phyloP scores from a whole-genome alignment of 2,329 filamentous ascomycete genomes.

The Fusarium succisae region DNA sequence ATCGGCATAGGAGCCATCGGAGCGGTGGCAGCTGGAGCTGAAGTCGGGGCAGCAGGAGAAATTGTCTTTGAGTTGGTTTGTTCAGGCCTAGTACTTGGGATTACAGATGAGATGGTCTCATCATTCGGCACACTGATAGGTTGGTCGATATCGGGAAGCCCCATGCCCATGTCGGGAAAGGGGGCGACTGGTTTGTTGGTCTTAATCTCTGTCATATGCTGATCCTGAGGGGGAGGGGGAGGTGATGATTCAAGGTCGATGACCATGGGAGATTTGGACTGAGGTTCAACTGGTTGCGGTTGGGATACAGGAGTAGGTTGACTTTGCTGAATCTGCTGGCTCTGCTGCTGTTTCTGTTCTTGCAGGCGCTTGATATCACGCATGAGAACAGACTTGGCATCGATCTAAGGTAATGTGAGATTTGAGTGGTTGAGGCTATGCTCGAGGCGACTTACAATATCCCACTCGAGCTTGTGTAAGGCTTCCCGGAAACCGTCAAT shows the following conservation, averaged over 20 bases:
- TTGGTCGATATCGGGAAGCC: slow-evolving; percentile 46
- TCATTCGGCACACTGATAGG: slow-evolving; percentile 34
- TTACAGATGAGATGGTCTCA: slow-evolving; percentile 23
- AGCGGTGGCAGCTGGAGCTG: slow-evolving; percentile 14
- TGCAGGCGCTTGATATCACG: slow-evolving; percentile 60
- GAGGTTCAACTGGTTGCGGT: slow-evolving; percentile 47
- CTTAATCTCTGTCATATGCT: slow-evolving; percentile 49
- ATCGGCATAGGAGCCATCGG: slow-evolving; percentile 42
- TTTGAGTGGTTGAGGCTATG: not conserved
- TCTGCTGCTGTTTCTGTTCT: slow-evolving; percentile 42
- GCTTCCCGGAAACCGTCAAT: slow-evolving; percentile 61
- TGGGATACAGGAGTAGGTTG: slow-evolving; percentile 26
- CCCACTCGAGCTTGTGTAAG: slow-evolving; percentile 65
- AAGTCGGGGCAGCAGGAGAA: slow-evolving; percentile 14
- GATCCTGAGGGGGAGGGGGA: slow-evolving; percentile 41
- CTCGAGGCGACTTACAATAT: slow-evolving; percentile 58
- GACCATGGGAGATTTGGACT: slow-evolving; percentile 48
- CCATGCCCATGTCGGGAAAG: slow-evolving; percentile 66
- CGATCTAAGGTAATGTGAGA: slow-evolving; percentile 44
- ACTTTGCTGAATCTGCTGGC: slow-evolving; percentile 25
- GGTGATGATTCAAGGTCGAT: slow-evolving; percentile 51
- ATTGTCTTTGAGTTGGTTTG: slow-evolving; percentile 41
- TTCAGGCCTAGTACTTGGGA: slow-evolving; percentile 17
- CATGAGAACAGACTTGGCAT: slow-evolving; percentile 64
- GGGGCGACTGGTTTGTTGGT: slow-evolving; percentile 58